Base-by-base conservation (phyloP, 2,329 filamentous ascomycete species). In the Harringtonia aguacate region DNA sequence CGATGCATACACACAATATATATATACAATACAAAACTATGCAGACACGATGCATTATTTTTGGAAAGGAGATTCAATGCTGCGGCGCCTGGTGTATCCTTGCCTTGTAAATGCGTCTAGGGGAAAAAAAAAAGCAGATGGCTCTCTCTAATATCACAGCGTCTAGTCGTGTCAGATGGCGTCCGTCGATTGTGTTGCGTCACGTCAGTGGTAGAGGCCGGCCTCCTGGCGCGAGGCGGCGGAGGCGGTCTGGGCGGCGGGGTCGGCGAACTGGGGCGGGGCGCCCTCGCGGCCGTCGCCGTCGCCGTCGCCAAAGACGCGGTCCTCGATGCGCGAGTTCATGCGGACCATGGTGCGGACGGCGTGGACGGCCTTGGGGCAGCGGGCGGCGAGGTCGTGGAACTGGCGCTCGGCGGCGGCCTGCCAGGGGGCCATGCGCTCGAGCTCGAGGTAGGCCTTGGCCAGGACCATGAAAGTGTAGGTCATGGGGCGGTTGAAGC, bases 371-470 rank as follows among this genome's bases (percentile, higher is more conserved):
- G 70, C 54, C 41, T 55, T 58, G 10, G 68, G 63, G 42, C 64
- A 72, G 6, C 58, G 55, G 10, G 52, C 52, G 33, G 66, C 58
- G 28, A 75, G 61, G 30, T 59, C 55, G 4, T 52, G 49, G 15
- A 69, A 53, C 49, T 64, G 58, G 14, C 54, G 57, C n/a, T 66
- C 64, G 8, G 70, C 62, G 4, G 66, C 61, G 3, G 51, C 53
- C 3, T 70, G 74, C 72, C 71, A 77, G 1, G 66, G 63, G 17
- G 65, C 61, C 53, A 67, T 58, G 50, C 63, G 62, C 45, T 70
- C 66, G 34, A 75, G 58, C 42, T 72, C 65, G 35, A 71, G 59
- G 59, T 72, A 76, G 43, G 70, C 65, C 43, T 64, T 64, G 49
- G 68, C 66, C 22, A 78, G 62, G 22, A 65, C 56, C 42, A 72